Evolutionary conservation across 495 filamentous ascomycete species (phyloP), one percentile per base, ranked within the genome.

Genomic region (Trichoderma erinaceum): DNA sequence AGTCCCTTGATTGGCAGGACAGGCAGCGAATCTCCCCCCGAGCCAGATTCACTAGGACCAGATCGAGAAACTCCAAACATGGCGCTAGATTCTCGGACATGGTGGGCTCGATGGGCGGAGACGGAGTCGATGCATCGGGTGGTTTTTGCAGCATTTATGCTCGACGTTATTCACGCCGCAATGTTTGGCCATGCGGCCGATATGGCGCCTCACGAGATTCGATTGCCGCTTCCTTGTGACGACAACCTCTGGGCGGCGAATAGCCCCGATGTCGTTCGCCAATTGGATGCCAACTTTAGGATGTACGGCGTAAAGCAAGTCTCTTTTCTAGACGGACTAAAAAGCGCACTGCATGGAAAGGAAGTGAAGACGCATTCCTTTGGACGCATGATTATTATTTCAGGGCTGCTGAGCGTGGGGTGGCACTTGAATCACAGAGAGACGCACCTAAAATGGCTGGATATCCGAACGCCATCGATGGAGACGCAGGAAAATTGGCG

Each of bases 351-450:
- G 13, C 96, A 96, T 68, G 92, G 90, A 4, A 88, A 97, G 70
- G 86, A 87, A 63, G 95, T 99, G 29, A 85, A 87, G 67, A 98
- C 95, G 1, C 97, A 98, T 71, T 87, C 90, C 0, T 99, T 98
- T 74, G 95, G 95, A 18, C 87, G 95, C 38, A 96, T 90, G 65
- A 94, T 97, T 70, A 84, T 99, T 68, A 97, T 99, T 92, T 91
- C 93, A 13, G 95, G 95, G 0, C 80, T 99, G 52, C 80, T 99
- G 25, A 96, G 91, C 70, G 92, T 98, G 27, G 92, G 90, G 70
- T 98, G 93, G 93, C 94, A 98, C 73, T 89, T 98, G 80, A 93
- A 94, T 73, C 94, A 97, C 78, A 85, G 93, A 69, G 95, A 99
- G 74, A 87, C 97, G 1, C 93, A 97, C 77, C 87, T 97, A 29